Evolutionary conservation across 768 basidiomycete species (phyloP).

Genomic region (Auricularia sp.): DNA sequence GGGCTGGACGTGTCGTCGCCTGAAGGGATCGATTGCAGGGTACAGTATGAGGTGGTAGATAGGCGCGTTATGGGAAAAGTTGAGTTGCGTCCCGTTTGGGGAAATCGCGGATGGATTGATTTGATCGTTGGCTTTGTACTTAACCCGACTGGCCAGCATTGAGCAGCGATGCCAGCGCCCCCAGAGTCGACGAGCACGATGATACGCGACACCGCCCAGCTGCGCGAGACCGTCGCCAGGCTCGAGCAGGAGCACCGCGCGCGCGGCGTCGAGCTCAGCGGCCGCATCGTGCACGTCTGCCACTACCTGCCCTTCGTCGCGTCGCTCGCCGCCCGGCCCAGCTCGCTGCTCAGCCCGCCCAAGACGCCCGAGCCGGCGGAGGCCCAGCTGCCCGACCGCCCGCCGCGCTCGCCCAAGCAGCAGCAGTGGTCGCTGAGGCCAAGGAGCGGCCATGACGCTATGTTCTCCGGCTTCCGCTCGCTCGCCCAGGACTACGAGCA

Average conservation of each 20-base stretch:
- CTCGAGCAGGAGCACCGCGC: slow-evolving; percentile 66
- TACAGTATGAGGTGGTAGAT: too few species aligned
- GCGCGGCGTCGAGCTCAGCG: slow-evolving; percentile 66
- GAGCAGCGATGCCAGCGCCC: not conserved
- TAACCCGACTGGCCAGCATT: not conserved
- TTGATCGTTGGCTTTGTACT: not conserved
- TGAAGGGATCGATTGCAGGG: too few species aligned
- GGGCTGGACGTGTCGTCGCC: too few species aligned
- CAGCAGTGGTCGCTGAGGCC: slow-evolving; percentile 64
- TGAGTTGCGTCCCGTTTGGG: too few species aligned
- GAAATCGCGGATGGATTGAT: not conserved
- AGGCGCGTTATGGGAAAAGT: too few species aligned
- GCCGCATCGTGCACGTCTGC: slow-evolving; percentile 85
- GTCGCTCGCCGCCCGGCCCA: slow-evolving; percentile 37
- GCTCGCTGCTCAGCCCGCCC: slow-evolving; percentile 47
- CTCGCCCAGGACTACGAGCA: slow-evolving; percentile 81
- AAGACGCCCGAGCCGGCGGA: slow-evolving; percentile 49
- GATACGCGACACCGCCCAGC: slow-evolving; percentile 34
- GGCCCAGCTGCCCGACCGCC: slow-evolving; percentile 10
- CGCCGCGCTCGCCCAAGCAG: slow-evolving; percentile 14
- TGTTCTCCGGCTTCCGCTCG: slow-evolving; percentile 87
- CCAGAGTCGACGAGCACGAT: not conserved
- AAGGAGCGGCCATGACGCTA: slow-evolving; percentile 86
- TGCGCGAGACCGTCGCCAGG: slow-evolving; percentile 58
- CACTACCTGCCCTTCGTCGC: slow-evolving; percentile 79